These are phyloP conservation scores for Neurospora crassa DNA, from an alignment of 2,329 filamentous ascomycete genomes.

Conservation along the genomic window DNA sequence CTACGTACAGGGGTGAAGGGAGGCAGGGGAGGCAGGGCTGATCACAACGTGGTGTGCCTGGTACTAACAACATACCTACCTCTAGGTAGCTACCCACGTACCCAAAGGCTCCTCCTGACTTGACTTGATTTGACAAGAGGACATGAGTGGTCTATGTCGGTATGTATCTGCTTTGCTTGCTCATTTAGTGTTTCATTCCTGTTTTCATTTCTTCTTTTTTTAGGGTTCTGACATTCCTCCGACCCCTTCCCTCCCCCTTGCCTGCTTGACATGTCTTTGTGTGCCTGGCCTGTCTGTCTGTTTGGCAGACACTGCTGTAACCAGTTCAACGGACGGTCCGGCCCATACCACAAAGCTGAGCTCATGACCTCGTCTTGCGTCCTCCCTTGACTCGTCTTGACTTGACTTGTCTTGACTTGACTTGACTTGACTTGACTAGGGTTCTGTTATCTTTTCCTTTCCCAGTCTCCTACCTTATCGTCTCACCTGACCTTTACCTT, in stretches of 20 bases:
- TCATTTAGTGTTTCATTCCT: neutral
- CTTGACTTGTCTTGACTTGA: neutral
- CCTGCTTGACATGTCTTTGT: neutral
- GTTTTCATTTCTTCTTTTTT: neutral
- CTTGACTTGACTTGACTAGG: neutral
- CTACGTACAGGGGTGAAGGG: neutral
- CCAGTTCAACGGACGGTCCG: neutral
- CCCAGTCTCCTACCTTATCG: neutral
- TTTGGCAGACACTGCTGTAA: neutral
- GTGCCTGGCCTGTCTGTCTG: too few relatives aligned
- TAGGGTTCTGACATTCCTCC: neutral
- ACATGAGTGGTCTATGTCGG: neutral
- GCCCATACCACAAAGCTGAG: too few relatives aligned
- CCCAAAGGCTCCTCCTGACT: neutral
- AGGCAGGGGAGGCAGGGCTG: neutral
- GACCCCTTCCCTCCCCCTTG: neutral
- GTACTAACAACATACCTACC: too few relatives aligned
- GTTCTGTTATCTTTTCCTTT: neutral
- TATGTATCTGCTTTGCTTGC: neutral
- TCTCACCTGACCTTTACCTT: neutral
- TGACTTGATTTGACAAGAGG: neutral
- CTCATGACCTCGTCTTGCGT: neutral
- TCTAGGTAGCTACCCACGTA: neutral
- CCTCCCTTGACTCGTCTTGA: neutral
- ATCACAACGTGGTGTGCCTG: neutral